These are phyloP conservation scores for Colletotrichum aenigma DNA, from an alignment of 2,329 filamentous ascomycete genomes.

Conservation along the genomic window DNA sequence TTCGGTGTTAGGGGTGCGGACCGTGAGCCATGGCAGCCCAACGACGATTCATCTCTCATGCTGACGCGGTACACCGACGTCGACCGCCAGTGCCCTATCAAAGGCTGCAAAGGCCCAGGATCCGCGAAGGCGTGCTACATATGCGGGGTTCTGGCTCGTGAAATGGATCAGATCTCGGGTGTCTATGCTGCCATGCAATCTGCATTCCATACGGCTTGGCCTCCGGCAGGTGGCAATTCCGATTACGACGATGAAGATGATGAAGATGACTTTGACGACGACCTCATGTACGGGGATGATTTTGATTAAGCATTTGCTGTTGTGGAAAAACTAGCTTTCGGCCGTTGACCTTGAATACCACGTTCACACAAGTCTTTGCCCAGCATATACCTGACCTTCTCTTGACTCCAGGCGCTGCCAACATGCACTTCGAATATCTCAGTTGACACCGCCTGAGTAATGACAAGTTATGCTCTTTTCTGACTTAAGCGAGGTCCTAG, in stretches of 20 bases:
- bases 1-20: not conserved
- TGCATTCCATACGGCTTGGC: not conserved
- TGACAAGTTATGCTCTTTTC: too few species aligned
- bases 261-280: not conserved
- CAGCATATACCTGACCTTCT: rapidly evolving
- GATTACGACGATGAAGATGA: not conserved
- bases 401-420: too few species aligned
- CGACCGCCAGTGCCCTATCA: not conserved
- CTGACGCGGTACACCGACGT: not conserved
- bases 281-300: not conserved
- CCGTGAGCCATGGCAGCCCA: not conserved
- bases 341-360: too few species aligned
- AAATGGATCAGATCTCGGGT: too few species aligned
- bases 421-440: too few species aligned
- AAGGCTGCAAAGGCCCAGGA: not conserved
- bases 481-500: too few species aligned
- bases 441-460: too few species aligned
- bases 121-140: not conserved
- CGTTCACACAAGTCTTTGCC: rapidly evolving
- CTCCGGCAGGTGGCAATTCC: not conserved
- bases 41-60: not conserved
- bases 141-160: not conserved
- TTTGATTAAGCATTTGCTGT: not conserved
- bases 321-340: too few species aligned
- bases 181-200: not conserved